Percentiles rank a stretch among this genome's conserved stretches.
phyloP scores from a whole-genome alignment of 2,329 filamentous ascomycete genomes.

The Pseudonectria buxi region DNA sequence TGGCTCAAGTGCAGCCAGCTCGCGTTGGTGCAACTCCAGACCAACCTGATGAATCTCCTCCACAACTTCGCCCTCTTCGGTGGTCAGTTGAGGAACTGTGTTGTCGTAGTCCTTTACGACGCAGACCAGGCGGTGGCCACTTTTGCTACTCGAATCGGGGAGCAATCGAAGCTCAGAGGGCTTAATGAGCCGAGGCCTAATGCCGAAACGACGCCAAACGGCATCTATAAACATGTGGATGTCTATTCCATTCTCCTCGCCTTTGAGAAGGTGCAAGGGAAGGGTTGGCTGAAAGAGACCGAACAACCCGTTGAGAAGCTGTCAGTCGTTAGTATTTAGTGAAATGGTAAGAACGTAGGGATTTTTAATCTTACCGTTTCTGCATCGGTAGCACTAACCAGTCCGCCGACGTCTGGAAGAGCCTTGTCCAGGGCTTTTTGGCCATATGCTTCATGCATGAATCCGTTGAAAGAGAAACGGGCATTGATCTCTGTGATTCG shows the following conservation, averaged over 20 bases:
- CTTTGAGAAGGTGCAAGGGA: conserved; percentile 32
- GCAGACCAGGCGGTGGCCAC: conserved; percentile 25
- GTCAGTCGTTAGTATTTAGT: conserved; percentile 1
- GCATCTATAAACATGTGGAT: conserved; percentile 32
- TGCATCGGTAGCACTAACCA: conserved; percentile 20
- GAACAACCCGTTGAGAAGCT: conserved; percentile 27
- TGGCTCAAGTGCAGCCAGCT: conserved; percentile 25
- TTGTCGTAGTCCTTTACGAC: conserved; percentile 8
- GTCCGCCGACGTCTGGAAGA: conserved; percentile 2
- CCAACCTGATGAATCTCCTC: conserved; percentile 32
- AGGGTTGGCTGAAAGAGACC: conserved; percentile 22
- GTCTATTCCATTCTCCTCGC: conserved; percentile 30
- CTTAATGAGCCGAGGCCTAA: conserved; percentile 27
- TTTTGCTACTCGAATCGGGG: conserved; percentile 14
- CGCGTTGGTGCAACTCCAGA: conserved; percentile 33
- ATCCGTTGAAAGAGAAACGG: conserved; percentile 34
- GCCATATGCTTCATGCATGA: conserved; percentile 24
- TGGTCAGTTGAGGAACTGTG: conserved; percentile 1
- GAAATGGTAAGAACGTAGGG: too few species aligned
- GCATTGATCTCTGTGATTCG: conserved; percentile 36
- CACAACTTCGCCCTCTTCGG: conserved; percentile 17
- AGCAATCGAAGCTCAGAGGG: conserved; percentile 29
- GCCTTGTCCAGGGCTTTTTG: conserved; percentile 24
- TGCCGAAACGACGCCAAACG: conserved; percentile 20
- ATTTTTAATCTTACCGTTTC: conserved; percentile 18